Percentiles rank a stretch among this genome's conserved stretches.
phyloP scores from a whole-genome alignment of 2,329 filamentous ascomycete genomes.

The Corniculantispora saksenae region DNA sequence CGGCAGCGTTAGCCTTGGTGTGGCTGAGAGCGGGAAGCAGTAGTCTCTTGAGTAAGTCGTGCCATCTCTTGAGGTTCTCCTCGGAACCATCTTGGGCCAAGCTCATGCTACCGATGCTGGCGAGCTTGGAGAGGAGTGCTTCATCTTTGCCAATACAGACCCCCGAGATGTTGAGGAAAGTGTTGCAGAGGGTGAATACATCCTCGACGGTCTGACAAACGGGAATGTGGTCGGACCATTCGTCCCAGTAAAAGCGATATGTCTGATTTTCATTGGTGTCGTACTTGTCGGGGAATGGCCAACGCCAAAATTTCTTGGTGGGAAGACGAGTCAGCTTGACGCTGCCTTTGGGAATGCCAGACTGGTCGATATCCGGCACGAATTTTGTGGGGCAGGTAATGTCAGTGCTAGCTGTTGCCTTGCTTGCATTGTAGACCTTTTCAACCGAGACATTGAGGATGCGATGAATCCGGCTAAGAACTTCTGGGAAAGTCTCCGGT shows the following conservation, averaged over 20 bases:
- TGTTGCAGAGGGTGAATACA: constrained; percentile 81
- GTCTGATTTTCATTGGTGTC: constrained; percentile 75
- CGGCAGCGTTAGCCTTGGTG: constrained; percentile 78
- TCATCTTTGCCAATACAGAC: constrained; percentile 87
- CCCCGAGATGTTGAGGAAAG: constrained; percentile 81
- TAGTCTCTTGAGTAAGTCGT: constrained; percentile 77
- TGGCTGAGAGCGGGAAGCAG: constrained; percentile 88
- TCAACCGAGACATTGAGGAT: constrained; percentile 80
- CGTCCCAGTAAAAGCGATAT: constrained; percentile 96
- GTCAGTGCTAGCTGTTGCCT: constrained; percentile 34
- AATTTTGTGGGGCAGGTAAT: constrained; percentile 46
- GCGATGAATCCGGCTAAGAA: constrained; percentile 79
- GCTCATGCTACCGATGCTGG: constrained; percentile 81
- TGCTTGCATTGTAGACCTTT: constrained; percentile 62
- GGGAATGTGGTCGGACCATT: constrained; percentile 92
- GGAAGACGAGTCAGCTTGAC: constrained; percentile 62
- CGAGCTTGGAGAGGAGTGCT: constrained; percentile 74
- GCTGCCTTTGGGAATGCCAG: constrained; percentile 67
- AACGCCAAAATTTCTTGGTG: constrained; percentile 70
- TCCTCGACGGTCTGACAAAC: constrained; percentile 89
- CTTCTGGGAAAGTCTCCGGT: constrained; percentile 77
- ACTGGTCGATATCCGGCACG: constrained; percentile 59
- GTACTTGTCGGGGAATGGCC: constrained; percentile 79
- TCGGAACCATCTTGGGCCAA: constrained; percentile 69
- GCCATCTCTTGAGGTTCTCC: constrained; percentile 76